A percentile compares a stretch with the other conserved stretches of the same genome.
phyloP scores from a whole-genome alignment of 2,329 filamentous ascomycete genomes.

The Capronia epimyces region DNA sequence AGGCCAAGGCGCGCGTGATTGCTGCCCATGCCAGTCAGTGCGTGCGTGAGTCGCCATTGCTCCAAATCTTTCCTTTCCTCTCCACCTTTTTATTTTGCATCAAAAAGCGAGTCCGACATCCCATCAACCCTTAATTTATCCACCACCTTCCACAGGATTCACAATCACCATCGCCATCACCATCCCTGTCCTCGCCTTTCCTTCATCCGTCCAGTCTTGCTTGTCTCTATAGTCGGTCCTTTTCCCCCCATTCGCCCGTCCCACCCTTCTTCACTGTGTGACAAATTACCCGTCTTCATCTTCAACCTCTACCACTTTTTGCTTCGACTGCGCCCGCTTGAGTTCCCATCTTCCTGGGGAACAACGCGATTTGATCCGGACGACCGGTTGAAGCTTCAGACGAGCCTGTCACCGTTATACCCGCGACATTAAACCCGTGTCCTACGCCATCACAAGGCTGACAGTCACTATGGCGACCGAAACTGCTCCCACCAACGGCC shows the following conservation, averaged over 20 bases:
- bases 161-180: neutral
- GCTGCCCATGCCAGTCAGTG: neutral
- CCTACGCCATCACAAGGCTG: neutral
- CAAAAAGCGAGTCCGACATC: neutral
- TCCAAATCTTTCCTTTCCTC: neutral
- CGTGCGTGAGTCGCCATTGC: neutral
- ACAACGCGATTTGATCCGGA: neutral
- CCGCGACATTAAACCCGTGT: neutral
- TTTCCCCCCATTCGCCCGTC: neutral
- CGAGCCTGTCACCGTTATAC: neutral
- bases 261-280: neutral
- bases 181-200: neutral
- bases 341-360: neutral
- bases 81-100: conserved; percentile 2
- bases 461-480: conserved; percentile 26
- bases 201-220: neutral
- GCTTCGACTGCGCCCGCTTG: neutral
- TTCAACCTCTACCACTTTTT: neutral
- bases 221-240: neutral
- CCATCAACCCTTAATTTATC: conserved; percentile 1
- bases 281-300: neutral
- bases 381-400: neutral
- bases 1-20: neutral
- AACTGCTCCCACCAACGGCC: conserved; percentile 25
- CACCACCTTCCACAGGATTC: neutral